phyloP scores from a whole-genome alignment of 1,139 yeast genomes.

The Petasospora fabianii region DNA sequence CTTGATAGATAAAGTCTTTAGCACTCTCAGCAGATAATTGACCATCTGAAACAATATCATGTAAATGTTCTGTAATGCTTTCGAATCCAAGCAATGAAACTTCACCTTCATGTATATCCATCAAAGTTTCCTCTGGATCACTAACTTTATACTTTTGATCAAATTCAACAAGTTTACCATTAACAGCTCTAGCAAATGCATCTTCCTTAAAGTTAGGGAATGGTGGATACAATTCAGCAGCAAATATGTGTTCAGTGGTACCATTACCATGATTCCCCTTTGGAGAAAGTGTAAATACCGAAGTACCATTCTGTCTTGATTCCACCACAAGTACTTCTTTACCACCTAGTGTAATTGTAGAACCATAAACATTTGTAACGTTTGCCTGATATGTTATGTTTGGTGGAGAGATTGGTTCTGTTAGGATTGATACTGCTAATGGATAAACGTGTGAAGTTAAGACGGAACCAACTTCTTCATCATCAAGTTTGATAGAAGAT shows the following conservation, averaged over 20 bases:
- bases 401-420: constrained; percentile 16
- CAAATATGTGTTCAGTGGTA: constrained; percentile 35
- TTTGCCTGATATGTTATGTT: constrained; percentile 18
- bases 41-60: constrained; percentile 5
- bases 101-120: neutral
- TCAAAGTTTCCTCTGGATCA: neutral
- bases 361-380: constrained; percentile 21
- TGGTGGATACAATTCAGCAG: constrained; percentile 29
- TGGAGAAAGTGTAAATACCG: constrained; percentile 42
- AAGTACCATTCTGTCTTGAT: constrained; percentile 44
- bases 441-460: constrained; percentile 18
- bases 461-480: constrained; percentile 7
- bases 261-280: constrained; percentile 53
- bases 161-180: constrained; percentile 31
- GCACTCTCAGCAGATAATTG: constrained; percentile 1
- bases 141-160: constrained; percentile 8
- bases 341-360: constrained; percentile 15
- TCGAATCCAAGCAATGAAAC: neutral
- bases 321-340: constrained; percentile 26
- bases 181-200: constrained; percentile 41
- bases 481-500: constrained; percentile 9
- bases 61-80: constrained; percentile 3
- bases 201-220: constrained; percentile 32
- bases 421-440: constrained; percentile 11
- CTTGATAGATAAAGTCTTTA: constrained; percentile 1